phyloP scores from a whole-genome alignment of 805 yeast species.

The Wickerhamomyces tratensis region DNA sequence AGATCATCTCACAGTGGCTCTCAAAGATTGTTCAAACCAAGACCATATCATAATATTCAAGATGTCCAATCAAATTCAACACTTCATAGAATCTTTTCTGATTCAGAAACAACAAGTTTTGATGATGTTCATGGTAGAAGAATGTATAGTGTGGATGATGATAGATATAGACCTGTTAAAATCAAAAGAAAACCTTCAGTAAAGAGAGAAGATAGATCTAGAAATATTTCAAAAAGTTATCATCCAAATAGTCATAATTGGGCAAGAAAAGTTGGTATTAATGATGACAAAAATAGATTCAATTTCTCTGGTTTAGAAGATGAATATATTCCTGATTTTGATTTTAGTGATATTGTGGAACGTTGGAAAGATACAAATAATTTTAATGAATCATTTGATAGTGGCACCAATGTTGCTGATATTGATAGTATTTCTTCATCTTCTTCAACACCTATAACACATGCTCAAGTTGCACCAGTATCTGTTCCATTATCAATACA shows the following conservation, averaged over 20 bases:
- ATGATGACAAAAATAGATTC: neutral
- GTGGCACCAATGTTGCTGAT: slow-evolving; percentile 2
- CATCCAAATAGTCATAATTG: neutral
- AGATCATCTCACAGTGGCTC: neutral
- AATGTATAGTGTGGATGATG: slow-evolving; percentile 36
- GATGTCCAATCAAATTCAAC: slow-evolving; percentile 16
- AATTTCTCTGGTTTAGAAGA: slow-evolving; percentile 46
- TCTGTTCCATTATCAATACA: slow-evolving; percentile 18
- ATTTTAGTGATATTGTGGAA: slow-evolving; percentile 38
- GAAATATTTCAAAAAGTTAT: slow-evolving; percentile 3
- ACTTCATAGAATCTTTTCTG: slow-evolving; percentile 51
- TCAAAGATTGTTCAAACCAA: slow-evolving; percentile 10
- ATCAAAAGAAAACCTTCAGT: slow-evolving; percentile 7
- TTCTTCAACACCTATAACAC: slow-evolving; percentile 16
- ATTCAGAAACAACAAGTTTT: slow-evolving; percentile 53
- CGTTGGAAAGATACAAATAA: slow-evolving; percentile 32
- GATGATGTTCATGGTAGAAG: slow-evolving; percentile 45
- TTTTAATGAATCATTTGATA: slow-evolving; percentile 7
- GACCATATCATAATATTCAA: slow-evolving; percentile 13
- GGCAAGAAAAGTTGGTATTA: too few species aligned
- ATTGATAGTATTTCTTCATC: slow-evolving; percentile 8
- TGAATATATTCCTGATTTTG: slow-evolving; percentile 69
- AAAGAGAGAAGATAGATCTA: slow-evolving; percentile 1
- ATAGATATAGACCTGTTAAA: slow-evolving; percentile 34
- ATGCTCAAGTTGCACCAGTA: slow-evolving; percentile 26